These are phyloP conservation scores for Lentinula novae-zelandiae DNA, from an alignment of 1,284 basidiomycete genomes.

Conservation along the genomic window DNA sequence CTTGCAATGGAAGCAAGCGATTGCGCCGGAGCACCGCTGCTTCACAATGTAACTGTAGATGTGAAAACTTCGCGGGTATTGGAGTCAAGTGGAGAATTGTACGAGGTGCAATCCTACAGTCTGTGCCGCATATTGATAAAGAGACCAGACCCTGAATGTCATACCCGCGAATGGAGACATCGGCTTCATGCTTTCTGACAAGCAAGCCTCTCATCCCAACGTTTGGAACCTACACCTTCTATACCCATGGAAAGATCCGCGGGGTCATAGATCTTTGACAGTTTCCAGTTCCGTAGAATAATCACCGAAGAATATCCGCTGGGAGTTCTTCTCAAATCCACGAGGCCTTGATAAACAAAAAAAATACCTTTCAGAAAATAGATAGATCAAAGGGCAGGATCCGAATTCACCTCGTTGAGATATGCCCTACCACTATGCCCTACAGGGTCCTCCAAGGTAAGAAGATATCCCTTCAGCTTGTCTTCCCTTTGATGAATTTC, in stretches of 20 bases:
- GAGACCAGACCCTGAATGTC: too few species aligned
- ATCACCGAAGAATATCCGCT: constrained; percentile 39
- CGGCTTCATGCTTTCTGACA: too few species aligned
- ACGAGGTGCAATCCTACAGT: too few species aligned
- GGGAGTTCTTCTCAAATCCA: constrained; percentile 33
- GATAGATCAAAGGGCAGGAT: background rate
- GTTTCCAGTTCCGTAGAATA: constrained; percentile 34
- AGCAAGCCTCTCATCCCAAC: constrained; percentile 23
- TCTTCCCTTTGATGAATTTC: constrained; percentile 22
- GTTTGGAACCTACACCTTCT: constrained; percentile 41
- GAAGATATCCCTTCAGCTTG: constrained; percentile 19
- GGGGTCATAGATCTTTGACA: constrained; percentile 44
- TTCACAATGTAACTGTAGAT: too few species aligned
- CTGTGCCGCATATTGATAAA: too few species aligned
- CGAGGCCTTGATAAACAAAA: constrained; percentile 28
- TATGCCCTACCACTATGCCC: constrained; percentile 31
- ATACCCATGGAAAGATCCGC: constrained; percentile 37
- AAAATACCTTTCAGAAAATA: too few species aligned
- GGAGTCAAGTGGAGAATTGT: too few species aligned
- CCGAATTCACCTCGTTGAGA: constrained; percentile 36
- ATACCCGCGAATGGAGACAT: too few species aligned
- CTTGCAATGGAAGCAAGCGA: too few species aligned
- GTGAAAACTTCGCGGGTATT: too few species aligned
- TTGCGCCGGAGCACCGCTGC: too few species aligned
- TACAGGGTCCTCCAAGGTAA: constrained; percentile 25